phyloP scores from a whole-genome alignment of 2,329 filamentous ascomycete species.

The Keithomyces neogunnii region DNA sequence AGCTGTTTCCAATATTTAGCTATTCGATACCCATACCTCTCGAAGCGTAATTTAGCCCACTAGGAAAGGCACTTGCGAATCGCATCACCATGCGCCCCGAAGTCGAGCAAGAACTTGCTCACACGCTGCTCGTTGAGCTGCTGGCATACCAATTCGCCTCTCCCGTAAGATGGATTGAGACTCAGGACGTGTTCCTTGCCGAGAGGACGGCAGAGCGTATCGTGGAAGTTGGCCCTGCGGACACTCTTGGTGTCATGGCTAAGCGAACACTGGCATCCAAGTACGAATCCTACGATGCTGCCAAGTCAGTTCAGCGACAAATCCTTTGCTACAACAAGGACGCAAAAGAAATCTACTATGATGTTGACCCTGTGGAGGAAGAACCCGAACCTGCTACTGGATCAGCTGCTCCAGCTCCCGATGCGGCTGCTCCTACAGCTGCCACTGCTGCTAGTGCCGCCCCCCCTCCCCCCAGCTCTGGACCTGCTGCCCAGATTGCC shows the following conservation, averaged over 20 bases:
- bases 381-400: constrained; percentile 59
- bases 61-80: background rate
- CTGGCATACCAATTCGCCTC: constrained; percentile 99
- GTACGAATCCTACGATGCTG: constrained; percentile 97
- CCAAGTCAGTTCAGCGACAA: constrained; percentile 90
- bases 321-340: constrained; percentile 99
- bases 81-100: constrained; percentile 79
- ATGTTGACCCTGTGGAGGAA: constrained; percentile 89
- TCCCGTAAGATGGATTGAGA: constrained; percentile 99
- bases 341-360: constrained; percentile 98
- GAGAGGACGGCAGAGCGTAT: constrained; percentile 95
- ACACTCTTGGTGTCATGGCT: constrained; percentile 96
- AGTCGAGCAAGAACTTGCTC: constrained; percentile 97
- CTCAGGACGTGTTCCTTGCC: constrained; percentile 97
- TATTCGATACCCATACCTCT: background rate
- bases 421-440: constrained; percentile 44
- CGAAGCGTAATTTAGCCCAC: background rate
- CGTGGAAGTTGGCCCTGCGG: constrained; percentile 93
- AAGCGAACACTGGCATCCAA: constrained; percentile 92
- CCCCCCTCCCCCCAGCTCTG: constrained; percentile 60
- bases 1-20: background rate
- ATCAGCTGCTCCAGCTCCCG: constrained; percentile 37
- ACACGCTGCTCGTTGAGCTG: constrained; percentile 96
- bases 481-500: constrained; percentile 77
- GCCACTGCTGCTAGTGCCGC: constrained; percentile 46